These are phyloP conservation scores for Plasmodium ovale DNA, from an alignment of 169 alveolate genomes.

Conservation along the genomic window DNA sequence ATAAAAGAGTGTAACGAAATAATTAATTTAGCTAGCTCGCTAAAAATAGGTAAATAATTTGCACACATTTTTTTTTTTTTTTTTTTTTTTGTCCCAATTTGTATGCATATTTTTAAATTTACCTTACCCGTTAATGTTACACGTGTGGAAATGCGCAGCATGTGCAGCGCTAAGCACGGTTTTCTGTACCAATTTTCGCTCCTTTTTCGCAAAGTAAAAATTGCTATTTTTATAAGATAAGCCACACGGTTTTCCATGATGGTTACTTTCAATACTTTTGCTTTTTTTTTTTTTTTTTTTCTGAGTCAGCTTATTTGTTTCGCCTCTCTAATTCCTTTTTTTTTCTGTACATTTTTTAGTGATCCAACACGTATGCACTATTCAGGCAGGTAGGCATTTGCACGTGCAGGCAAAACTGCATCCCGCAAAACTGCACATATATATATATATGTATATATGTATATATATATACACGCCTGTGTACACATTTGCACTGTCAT, in stretches of 20 bases:
- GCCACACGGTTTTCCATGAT: no score
- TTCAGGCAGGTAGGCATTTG: no score
- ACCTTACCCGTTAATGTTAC: not conserved
- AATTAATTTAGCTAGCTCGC: conserved; percentile 32
- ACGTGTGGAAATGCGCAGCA: not conserved
- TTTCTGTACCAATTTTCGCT: no score
- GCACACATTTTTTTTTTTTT: not conserved
- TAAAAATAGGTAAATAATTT: conserved; percentile 5
- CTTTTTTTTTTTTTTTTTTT: no score
- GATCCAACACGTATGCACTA: no score
- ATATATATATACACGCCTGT: not conserved
- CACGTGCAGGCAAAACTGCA: no score
- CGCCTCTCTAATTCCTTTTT: not conserved
- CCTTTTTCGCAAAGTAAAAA: no score
- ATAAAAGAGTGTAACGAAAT: conserved; percentile 60
- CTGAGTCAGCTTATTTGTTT: not conserved
- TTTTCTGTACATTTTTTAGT: no score
- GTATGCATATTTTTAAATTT: conserved; percentile 2
- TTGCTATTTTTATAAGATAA: no score
- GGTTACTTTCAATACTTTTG: not conserved
- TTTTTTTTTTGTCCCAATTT: not conserved
- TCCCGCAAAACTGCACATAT: no score
- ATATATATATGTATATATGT: not conserved
- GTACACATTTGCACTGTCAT: not conserved
- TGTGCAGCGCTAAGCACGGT: no score